These are phyloP conservation scores for Suillus occidentalis DNA, from an alignment of 768 basidiomycete species.

Conservation along the genomic window DNA sequence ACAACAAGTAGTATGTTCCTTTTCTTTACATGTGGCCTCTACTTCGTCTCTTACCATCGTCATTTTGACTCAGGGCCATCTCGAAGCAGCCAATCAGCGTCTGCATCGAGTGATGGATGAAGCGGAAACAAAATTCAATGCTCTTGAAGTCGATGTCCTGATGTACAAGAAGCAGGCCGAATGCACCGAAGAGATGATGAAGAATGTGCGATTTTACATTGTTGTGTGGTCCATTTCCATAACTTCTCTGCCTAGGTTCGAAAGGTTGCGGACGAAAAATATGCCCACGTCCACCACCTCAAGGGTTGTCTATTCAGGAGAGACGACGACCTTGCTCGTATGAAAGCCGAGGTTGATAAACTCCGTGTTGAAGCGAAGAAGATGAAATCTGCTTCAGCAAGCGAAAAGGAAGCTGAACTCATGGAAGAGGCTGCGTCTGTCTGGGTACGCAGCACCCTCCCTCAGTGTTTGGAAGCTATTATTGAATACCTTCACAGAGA, in stretches of 20 bases:
- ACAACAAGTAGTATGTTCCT: slow-evolving; percentile 55
- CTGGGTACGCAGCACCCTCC: slow-evolving; percentile 44
- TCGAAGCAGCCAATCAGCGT: slow-evolving; percentile 46
- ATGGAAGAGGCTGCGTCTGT: slow-evolving; percentile 54
- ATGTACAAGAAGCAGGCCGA: slow-evolving; percentile 38
- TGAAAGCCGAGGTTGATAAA: slow-evolving; percentile 54
- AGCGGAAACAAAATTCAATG: slow-evolving; percentile 27
- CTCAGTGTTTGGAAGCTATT: not conserved
- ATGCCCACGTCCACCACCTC: slow-evolving; percentile 23
- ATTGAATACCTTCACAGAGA: slow-evolving; percentile 43
- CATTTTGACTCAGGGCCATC: slow-evolving; percentile 29
- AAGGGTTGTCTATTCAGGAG: slow-evolving; percentile 19
- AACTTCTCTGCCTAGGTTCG: slow-evolving; percentile 26
- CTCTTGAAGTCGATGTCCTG: slow-evolving; percentile 32
- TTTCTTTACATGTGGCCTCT: not conserved
- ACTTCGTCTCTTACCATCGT: not conserved
- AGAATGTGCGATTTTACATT: slow-evolving; percentile 29
- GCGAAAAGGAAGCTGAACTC: slow-evolving; percentile 35
- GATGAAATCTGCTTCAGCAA: slow-evolving; percentile 31
- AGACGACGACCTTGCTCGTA: slow-evolving; percentile 49
- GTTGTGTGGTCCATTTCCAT: not conserved
- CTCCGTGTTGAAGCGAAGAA: slow-evolving; percentile 47
- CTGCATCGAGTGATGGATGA: slow-evolving; percentile 32
- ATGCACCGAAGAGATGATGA: slow-evolving; percentile 42
- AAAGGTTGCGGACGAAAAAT: slow-evolving; percentile 32